phyloP scores from a whole-genome alignment of 2,329 filamentous ascomycete species.

The Aspergillus tubingensis region DNA sequence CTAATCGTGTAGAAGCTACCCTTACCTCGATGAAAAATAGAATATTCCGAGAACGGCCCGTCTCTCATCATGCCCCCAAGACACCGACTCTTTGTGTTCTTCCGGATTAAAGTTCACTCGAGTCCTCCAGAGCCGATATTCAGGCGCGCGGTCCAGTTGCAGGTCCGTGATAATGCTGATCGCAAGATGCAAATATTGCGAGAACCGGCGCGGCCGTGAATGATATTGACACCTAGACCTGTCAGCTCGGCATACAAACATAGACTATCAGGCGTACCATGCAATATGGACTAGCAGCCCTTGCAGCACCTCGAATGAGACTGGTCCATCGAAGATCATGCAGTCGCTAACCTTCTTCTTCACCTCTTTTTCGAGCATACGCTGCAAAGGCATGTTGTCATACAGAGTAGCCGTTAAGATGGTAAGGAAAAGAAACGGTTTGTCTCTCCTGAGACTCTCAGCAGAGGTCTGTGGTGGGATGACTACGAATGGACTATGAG shows the following conservation, averaged over 20 bases:
- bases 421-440: conserved; percentile 39
- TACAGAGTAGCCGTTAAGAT: conserved; percentile 36
- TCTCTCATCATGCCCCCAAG: conserved; percentile 44
- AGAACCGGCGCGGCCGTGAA: conserved; percentile 33
- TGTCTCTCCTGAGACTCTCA: conserved; percentile 29
- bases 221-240: conserved; percentile 36
- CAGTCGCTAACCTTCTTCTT: conserved; percentile 33
- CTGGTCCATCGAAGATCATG: conserved; percentile 34
- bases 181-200: conserved; percentile 40
- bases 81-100: conserved; percentile 3
- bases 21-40: conserved; percentile 46
- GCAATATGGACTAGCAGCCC: conserved; percentile 40
- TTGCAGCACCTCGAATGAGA: conserved; percentile 44
- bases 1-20: not conserved
- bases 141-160: conserved; percentile 28
- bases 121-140: conserved; percentile 32
- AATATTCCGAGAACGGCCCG: conserved; percentile 49
- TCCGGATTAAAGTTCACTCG: conserved; percentile 13
- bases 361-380: conserved; percentile 34
- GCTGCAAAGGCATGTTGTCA: conserved; percentile 37
- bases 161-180: conserved; percentile 40
- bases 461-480: conserved; percentile 29
- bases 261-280: conserved; percentile 29
- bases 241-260: not conserved
- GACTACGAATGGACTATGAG: conserved; percentile 42